Percentiles rank a stretch among this genome's conserved stretches.
Evolutionary conservation across 2,329 filamentous ascomycete genomes (phyloP).

Genomic region (Hymenoscyphus salicellus): DNA sequence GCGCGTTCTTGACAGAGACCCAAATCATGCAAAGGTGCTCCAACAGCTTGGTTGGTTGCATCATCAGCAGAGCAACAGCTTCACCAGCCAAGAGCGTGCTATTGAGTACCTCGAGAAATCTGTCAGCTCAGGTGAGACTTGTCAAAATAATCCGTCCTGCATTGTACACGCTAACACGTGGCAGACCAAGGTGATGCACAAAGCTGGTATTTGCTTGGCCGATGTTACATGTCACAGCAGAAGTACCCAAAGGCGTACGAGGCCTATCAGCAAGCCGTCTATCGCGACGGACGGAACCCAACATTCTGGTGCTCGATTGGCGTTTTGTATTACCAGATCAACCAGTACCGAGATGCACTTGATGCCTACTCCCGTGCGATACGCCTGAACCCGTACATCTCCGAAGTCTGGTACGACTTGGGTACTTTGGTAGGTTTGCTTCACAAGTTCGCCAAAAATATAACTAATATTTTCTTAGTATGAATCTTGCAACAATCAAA

Average conservation of each 20-base stretch:
- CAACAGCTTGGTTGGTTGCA: conserved; percentile 98
- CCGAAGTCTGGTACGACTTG: conserved; percentile 98
- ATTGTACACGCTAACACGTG: conserved; percentile 36
- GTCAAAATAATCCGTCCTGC: conserved; percentile 21
- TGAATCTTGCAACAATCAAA: conserved; percentile 98
- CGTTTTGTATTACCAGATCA: conserved; percentile 98
- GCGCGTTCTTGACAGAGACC: conserved; percentile 88
- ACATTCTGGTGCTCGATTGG: conserved; percentile 99
- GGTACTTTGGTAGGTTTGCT: conserved; percentile 77
- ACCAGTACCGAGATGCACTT: conserved; percentile 95
- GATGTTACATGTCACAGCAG: conserved; percentile 99
- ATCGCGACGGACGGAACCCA: conserved; percentile 93
- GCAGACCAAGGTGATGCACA: conserved; percentile 90
- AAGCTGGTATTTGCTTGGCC: conserved; percentile 96
- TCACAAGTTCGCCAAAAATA: conserved; percentile 26
- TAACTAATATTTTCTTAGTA: conserved; percentile 56
- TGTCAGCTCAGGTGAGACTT: conserved; percentile 74
- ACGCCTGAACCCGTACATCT: conserved; percentile 94
- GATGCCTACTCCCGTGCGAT: conserved; percentile 98
- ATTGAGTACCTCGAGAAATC: conserved; percentile 98
- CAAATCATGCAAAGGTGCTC: conserved; percentile 94
- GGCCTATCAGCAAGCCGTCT: conserved; percentile 97
- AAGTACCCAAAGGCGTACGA: conserved; percentile 99
- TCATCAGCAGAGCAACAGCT: conserved; percentile 90
- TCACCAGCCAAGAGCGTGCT: conserved; percentile 88